Conservation (phyloP, 139 green algal genomes). For the Eudorina sp. region DNA sequence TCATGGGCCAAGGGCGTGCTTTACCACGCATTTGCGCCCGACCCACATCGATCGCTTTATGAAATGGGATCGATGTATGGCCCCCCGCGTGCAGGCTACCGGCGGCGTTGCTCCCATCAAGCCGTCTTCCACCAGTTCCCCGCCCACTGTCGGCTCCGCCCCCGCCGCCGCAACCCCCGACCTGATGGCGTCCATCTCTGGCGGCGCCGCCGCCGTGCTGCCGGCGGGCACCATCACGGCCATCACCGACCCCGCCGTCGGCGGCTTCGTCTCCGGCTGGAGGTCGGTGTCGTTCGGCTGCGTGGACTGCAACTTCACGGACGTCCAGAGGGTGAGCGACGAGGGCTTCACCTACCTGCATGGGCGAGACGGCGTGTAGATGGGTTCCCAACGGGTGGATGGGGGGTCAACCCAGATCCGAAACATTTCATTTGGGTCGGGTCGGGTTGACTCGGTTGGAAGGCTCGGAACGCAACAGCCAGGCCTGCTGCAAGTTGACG, state of each 20-base stretch:
- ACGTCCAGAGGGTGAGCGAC: constrained; percentile 35
- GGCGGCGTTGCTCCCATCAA: constrained; percentile 13
- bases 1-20: no score
- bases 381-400: no score
- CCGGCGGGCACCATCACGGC: constrained; percentile 13
- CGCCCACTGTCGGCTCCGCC: background rate
- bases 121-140: background rate
- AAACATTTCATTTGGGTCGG: no score
- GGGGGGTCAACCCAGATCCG: no score
- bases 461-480: no score
- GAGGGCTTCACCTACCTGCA: no score
- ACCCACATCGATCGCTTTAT: constrained; percentile 3
- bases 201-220: background rate
- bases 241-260: background rate
- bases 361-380: no score
- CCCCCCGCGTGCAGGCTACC: no score
- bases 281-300: constrained; percentile 47
- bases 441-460: no score
- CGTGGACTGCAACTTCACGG: constrained; percentile 54
- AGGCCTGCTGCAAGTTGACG: no score
- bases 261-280: constrained; percentile 20
- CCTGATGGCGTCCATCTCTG: background rate
- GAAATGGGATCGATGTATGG: no score
- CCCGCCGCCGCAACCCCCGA: background rate
- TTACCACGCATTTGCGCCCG: no score